A percentile compares a stretch with the other conserved stretches of the same genome.
phyloP scores from a whole-genome alignment of 768 basidiomycete species.

The Psilocybe tampanensis region DNA sequence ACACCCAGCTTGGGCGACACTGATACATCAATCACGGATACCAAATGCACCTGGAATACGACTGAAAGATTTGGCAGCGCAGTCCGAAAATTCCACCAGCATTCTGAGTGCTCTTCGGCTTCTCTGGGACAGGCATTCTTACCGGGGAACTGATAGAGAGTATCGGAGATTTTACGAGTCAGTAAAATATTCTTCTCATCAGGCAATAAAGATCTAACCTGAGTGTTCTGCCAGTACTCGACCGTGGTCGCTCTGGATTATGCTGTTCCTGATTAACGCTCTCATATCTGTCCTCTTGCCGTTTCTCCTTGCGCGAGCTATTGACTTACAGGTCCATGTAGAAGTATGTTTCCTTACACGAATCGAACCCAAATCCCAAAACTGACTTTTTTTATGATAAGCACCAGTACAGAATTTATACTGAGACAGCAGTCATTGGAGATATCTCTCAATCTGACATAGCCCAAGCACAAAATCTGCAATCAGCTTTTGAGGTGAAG shows the following conservation, averaged over 20 bases:
- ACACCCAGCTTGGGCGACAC: constrained; percentile 42
- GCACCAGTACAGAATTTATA: constrained; percentile 22
- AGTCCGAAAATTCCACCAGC: constrained; percentile 31
- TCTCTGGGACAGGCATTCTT: constrained; percentile 35
- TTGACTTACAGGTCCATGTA: constrained; percentile 33
- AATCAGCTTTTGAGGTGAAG: constrained; percentile 30
- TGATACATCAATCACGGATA: constrained; percentile 42
- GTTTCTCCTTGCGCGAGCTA: constrained; percentile 39
- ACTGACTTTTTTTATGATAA: background rate
- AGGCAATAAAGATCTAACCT: background rate
- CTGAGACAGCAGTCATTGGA: constrained; percentile 36
- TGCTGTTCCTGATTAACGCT: constrained; percentile 38
- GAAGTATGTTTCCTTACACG: constrained; percentile 33
- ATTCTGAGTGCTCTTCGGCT: constrained; percentile 31
- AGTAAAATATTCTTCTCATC: constrained; percentile 14
- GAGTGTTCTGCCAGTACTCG: constrained; percentile 25
- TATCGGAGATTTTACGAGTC: constrained; percentile 38
- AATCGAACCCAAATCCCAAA: background rate
- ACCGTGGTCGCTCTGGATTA: constrained; percentile 38
- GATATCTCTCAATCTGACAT: constrained; percentile 37
- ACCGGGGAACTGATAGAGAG: constrained; percentile 34
- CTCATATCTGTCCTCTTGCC: constrained; percentile 27
- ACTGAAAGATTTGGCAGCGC: constrained; percentile 37
- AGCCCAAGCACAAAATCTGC: constrained; percentile 27
- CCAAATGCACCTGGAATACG: constrained; percentile 30